These are phyloP conservation scores for Vigna trinervia DNA, from an alignment of 306 rosid species.

Conservation along the genomic window DNA sequence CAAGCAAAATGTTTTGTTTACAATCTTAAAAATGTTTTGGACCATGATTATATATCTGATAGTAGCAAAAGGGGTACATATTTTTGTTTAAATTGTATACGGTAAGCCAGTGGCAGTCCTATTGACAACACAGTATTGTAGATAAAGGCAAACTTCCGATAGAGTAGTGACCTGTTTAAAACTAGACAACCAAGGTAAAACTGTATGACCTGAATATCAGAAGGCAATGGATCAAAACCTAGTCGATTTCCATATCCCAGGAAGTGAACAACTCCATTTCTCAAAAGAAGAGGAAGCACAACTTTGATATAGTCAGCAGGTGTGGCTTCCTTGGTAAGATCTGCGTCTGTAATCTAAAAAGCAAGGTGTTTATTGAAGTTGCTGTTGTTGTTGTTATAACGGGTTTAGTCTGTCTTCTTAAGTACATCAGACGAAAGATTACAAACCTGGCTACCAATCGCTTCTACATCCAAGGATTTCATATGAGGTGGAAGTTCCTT, in stretches of 20 bases:
- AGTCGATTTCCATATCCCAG: constrained; percentile 95
- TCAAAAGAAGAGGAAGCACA: constrained; percentile 74
- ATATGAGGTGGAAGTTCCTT: constrained; percentile 85
- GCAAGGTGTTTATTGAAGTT: constrained; percentile 32
- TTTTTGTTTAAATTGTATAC: too few species aligned
- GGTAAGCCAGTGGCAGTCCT: not conserved
- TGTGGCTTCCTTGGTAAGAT: constrained; percentile 88
- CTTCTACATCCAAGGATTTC: constrained; percentile 69
- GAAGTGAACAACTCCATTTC: constrained; percentile 78
- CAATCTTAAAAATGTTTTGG: not conserved
- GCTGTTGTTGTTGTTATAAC: constrained; percentile 4
- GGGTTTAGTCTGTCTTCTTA: constrained; percentile 8
- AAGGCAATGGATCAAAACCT: constrained; percentile 89
- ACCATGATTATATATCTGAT: not conserved
- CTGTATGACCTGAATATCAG: constrained; percentile 74
- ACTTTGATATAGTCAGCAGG: constrained; percentile 63
- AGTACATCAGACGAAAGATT: constrained; percentile 33
- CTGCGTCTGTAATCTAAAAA: constrained; percentile 90
- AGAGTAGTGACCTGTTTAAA: constrained; percentile 35
- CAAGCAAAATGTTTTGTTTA: not conserved
- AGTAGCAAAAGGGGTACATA: not conserved
- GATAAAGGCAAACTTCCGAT: constrained; percentile 19
- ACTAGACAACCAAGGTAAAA: not conserved
- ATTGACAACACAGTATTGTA: not conserved
- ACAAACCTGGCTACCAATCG: constrained; percentile 83